Evolutionary conservation across 2,329 filamentous ascomycete genomes (phyloP).

Genomic region (Cladobotryum mycophilum): DNA sequence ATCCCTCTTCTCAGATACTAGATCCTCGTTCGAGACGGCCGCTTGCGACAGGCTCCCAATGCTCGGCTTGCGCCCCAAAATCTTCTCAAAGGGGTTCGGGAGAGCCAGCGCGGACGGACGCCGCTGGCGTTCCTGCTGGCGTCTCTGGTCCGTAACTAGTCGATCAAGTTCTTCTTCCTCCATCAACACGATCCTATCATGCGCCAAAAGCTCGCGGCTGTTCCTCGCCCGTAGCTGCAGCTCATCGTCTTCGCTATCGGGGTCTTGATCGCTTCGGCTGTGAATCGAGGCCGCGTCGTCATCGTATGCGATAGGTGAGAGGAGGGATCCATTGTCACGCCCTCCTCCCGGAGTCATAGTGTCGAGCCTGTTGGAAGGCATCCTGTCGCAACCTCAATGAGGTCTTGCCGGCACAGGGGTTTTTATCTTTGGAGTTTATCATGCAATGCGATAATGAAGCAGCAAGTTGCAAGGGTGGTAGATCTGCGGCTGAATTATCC

Average conservation of each 20-base stretch:
- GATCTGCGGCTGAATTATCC: constrained; percentile 8
- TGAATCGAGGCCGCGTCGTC: constrained; percentile 63
- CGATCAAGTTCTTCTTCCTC: constrained; percentile 68
- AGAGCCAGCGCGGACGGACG: constrained; percentile 44
- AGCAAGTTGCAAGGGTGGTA: neutral
- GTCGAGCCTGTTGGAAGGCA: constrained; percentile 18
- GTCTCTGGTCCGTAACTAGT: constrained; percentile 48
- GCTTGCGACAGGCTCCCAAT: constrained; percentile 30
- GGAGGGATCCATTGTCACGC: constrained; percentile 40
- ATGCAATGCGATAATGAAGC: neutral
- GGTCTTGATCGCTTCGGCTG: constrained; percentile 64
- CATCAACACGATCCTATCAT: constrained; percentile 64
- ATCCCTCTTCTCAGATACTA: constrained; percentile 44
- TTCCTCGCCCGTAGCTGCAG: constrained; percentile 59
- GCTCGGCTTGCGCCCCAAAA: constrained; percentile 34
- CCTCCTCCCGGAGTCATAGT: constrained; percentile 15
- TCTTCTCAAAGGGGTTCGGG: constrained; percentile 43
- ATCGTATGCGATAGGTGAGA: constrained; percentile 60
- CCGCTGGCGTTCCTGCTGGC: constrained; percentile 44
- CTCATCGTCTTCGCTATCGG: constrained; percentile 70
- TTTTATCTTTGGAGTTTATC: neutral
- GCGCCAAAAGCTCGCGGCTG: constrained; percentile 61
- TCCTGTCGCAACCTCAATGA: constrained; percentile 11
- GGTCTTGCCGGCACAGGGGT: constrained; percentile 2
- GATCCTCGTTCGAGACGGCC: constrained; percentile 42